These are phyloP conservation scores for Agrocybe pediades DNA, from an alignment of 768 basidiomycete genomes.

Conservation along the genomic window DNA sequence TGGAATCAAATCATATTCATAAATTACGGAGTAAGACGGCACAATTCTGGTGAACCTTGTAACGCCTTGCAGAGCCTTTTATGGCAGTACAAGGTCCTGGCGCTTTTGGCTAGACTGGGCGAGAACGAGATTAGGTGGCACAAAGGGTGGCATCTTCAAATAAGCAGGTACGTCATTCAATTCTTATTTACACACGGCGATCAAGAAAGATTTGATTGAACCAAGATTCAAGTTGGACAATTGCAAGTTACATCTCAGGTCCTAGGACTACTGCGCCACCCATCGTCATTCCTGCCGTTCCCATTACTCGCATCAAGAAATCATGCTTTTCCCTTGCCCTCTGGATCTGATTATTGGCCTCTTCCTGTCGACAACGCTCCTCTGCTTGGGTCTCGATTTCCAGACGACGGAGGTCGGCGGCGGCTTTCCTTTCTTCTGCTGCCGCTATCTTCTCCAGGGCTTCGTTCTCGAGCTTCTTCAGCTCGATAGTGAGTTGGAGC, in stretches of 20 bases:
- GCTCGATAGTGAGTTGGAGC: background rate
- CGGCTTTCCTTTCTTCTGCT: background rate
- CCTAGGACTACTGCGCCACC: background rate
- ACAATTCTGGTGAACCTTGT: too few species aligned
- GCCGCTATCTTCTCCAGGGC: background rate
- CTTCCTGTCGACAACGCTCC: background rate
- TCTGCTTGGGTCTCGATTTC: background rate
- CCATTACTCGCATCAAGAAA: background rate
- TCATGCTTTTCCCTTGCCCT: background rate
- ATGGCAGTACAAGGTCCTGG: too few species aligned
- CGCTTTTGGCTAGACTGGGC: too few species aligned
- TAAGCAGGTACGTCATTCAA: too few species aligned
- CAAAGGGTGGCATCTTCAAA: too few species aligned
- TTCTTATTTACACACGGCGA: too few species aligned
- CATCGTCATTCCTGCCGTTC: background rate
- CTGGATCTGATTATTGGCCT: background rate
- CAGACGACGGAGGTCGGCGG: background rate
- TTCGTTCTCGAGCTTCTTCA: background rate
- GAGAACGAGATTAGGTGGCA: too few species aligned
- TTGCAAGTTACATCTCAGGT: background rate
- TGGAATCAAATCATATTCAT: too few species aligned
- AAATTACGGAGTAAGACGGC: too few species aligned
- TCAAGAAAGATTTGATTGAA: too few species aligned
- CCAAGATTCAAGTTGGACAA: too few species aligned
- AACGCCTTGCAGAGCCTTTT: too few species aligned